Percentiles rank a stretch among this genome's conserved stretches.
These are phyloP conservation scores for Pyrrhoderma lamaoense DNA, from an alignment of 1,284 basidiomycete genomes.

Conservation along the genomic window DNA sequence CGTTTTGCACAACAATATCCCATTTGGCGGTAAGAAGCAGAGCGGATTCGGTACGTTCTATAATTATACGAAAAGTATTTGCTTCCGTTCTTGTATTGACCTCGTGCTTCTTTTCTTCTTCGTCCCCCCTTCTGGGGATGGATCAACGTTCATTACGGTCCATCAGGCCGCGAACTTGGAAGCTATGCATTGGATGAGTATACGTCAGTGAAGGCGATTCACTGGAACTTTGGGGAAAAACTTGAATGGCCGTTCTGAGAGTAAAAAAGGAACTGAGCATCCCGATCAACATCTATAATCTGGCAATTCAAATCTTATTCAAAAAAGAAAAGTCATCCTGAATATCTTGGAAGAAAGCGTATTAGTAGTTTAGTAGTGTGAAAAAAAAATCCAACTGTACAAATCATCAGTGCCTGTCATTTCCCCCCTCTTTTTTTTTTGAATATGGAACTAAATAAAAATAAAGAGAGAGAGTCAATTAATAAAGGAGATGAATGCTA, in stretches of 20 bases:
- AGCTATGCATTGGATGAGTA: conserved; percentile 82
- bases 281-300: no score
- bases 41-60: conserved; percentile 53
- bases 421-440: no score
- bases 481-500: no score
- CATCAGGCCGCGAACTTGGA: conserved; percentile 77
- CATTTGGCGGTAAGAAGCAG: conserved; percentile 91
- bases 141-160: no score
- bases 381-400: no score
- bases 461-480: no score
- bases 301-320: no score
- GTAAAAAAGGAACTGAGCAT: neutral
- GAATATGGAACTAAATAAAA: no score
- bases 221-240: conserved; percentile 82
- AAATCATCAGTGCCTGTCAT: no score
- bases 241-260: conserved; percentile 68
- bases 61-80: neutral
- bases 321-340: no score
- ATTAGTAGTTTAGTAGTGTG: no score
- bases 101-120: neutral
- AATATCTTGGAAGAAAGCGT: no score
- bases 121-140: neutral
- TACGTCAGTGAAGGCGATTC: conserved; percentile 79
- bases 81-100: conserved; percentile 13
- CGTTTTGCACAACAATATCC: conserved; percentile 72